A percentile compares a stretch with the other conserved stretches of the same genome.
phyloP scores from a whole-genome alignment of 495 filamentous ascomycete species.

The Podospora tetraspora region DNA sequence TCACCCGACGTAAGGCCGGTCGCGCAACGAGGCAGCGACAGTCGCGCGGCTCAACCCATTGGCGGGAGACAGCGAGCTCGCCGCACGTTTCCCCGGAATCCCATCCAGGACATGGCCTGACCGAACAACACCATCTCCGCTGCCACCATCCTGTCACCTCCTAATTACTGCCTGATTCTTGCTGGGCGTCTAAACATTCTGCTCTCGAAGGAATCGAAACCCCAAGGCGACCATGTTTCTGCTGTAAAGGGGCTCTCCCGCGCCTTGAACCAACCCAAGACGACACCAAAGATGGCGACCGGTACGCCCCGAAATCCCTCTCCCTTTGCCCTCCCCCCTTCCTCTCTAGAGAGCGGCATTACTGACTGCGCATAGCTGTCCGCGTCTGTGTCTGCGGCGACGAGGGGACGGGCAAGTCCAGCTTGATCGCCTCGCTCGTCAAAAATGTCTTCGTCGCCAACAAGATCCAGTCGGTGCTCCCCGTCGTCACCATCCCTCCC shows the following conservation, averaged over 20 bases:
- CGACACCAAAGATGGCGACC: conserved; percentile 11
- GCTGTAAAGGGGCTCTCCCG: neutral
- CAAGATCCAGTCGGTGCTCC: conserved; percentile 91
- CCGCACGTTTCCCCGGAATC: neutral
- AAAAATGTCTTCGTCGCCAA: conserved; percentile 90
- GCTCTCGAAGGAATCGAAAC: neutral
- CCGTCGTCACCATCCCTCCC: conserved; percentile 88
- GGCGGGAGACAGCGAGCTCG: too few species aligned
- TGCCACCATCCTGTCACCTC: neutral
- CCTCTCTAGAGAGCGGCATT: neutral
- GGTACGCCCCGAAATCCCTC: conserved; percentile 1
- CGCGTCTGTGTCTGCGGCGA: conserved; percentile 96
- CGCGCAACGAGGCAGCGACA: too few species aligned
- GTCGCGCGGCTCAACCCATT: too few species aligned
- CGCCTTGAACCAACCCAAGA: neutral
- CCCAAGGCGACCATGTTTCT: neutral
- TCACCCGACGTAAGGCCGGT: too few species aligned
- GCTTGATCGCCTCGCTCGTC: conserved; percentile 73
- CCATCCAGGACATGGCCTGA: neutral
- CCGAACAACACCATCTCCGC: neutral
- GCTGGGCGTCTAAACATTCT: neutral
- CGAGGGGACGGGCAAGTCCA: conserved; percentile 69
- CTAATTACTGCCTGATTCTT: neutral
- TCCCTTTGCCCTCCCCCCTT: neutral
- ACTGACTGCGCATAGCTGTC: conserved; percentile 47